phyloP scores from a whole-genome alignment of 345 rosid species.

The Dimocarpus longan region DNA sequence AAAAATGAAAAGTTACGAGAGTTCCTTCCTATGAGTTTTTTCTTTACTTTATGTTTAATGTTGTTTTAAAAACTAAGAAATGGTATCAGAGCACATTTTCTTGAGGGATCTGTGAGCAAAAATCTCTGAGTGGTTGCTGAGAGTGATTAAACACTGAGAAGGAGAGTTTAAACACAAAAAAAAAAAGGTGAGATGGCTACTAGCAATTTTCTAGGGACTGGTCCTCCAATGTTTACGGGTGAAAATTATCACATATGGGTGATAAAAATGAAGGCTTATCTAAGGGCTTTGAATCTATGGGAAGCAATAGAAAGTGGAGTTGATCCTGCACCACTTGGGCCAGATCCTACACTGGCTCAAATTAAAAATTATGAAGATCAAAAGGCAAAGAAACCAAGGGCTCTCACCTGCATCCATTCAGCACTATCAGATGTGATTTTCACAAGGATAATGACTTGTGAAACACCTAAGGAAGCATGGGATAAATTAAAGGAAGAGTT shows the following conservation, averaged over 20 bases:
- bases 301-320: neutral
- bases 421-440: neutral
- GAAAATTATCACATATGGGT: neutral
- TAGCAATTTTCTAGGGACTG: too few species aligned
- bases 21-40: too few species aligned
- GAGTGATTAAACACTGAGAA: too few species aligned
- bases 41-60: too few species aligned
- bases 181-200: too few species aligned
- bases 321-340: neutral
- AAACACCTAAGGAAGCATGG: neutral
- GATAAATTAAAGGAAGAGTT: neutral
- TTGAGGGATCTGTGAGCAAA: too few species aligned
- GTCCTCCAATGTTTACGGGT: neutral
- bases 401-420: neutral
- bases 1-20: too few species aligned
- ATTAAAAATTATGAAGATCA: neutral
- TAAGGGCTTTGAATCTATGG: conserved; percentile 1
- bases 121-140: too few species aligned
- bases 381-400: neutral
- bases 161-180: too few species aligned
- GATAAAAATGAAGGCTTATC: conserved; percentile 1
- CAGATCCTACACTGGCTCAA: conserved; percentile 1
- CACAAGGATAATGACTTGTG: neutral
- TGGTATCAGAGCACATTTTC: too few species aligned
- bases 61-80: too few species aligned